These are phyloP conservation scores for Herpetospermum pedunculosum DNA, from an alignment of 306 rosid species.

Conservation along the genomic window DNA sequence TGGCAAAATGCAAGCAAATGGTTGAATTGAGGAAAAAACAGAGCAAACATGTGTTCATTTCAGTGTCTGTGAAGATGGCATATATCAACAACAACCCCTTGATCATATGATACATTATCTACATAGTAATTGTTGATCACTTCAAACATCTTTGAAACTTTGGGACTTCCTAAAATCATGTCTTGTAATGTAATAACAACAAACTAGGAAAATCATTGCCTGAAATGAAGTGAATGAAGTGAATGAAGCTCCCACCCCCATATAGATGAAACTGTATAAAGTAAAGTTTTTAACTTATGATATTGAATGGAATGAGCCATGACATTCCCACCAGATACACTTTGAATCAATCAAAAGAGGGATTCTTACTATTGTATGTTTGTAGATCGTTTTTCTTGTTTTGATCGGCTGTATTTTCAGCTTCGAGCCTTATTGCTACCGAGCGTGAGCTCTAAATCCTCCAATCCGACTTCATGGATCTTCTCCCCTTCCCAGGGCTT, in stretches of 20 bases:
- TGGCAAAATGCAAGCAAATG: neutral
- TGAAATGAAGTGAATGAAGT: constrained; percentile 8
- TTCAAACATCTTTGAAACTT: constrained; percentile 1
- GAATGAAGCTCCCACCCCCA: neutral
- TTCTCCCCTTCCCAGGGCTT: constrained; percentile 90
- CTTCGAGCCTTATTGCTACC: constrained; percentile 47
- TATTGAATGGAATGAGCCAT: neutral
- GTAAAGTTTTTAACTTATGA: neutral
- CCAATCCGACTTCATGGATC: constrained; percentile 73
- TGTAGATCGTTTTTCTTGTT: neutral
- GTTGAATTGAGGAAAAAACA: neutral
- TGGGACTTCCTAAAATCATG: neutral
- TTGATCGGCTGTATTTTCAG: neutral
- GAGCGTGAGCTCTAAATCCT: constrained; percentile 85
- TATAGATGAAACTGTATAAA: neutral
- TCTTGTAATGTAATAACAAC: neutral
- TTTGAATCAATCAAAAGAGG: neutral
- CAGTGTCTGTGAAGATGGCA: neutral
- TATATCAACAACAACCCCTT: neutral
- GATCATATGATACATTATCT: constrained; percentile 3
- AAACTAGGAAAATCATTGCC: constrained; percentile 7
- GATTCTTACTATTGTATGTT: constrained; percentile 1
- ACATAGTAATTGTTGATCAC: constrained; percentile 4
- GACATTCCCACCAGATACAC: neutral
- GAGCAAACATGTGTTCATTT: neutral